Conservation (phyloP, 2,329 filamentous ascomycete genomes). For the Aspergillus sp. region DNA sequence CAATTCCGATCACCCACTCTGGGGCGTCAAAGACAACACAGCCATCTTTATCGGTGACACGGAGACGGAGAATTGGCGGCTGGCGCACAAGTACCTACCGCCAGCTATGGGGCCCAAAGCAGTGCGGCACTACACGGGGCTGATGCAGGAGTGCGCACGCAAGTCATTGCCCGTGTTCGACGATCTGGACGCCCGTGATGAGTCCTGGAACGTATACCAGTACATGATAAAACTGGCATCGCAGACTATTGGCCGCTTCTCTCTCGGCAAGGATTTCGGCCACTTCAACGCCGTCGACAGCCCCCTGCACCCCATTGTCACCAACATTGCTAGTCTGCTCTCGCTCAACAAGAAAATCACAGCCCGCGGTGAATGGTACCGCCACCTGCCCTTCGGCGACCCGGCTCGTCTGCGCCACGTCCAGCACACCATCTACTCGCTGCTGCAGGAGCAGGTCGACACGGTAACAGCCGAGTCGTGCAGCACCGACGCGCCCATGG, state of each 20-base stretch:
- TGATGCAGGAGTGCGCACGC: conserved; percentile 57
- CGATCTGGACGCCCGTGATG: too few relatives aligned
- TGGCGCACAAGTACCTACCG: conserved; percentile 62
- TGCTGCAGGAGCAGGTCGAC: too few relatives aligned
- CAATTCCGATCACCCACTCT: too few relatives aligned
- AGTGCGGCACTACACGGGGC: conserved; percentile 59
- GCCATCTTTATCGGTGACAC: too few relatives aligned
- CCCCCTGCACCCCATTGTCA: conserved; percentile 53
- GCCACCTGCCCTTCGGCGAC: conserved; percentile 58
- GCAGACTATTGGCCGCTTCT: conserved; percentile 22
- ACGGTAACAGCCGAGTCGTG: too few relatives aligned
- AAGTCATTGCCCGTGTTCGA: conserved; percentile 46
- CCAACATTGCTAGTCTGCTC: conserved; percentile 50
- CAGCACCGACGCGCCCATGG: too few relatives aligned
- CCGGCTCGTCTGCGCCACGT: conserved; percentile 42
- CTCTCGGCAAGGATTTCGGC: conserved; percentile 43
- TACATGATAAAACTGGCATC: too few relatives aligned
- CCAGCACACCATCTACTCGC: too few relatives aligned
- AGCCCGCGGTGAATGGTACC: conserved; percentile 56
- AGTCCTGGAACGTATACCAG: too few relatives aligned
- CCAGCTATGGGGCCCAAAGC: conserved; percentile 49
- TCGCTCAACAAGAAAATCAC: conserved; percentile 61
- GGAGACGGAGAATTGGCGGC: conserved; percentile 26
- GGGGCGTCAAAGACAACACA: too few relatives aligned
- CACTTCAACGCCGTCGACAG: conserved; percentile 49